A percentile compares a stretch with the other conserved stretches of the same genome.
Conservation (phyloP, 139 green algal species). For the Deuterostichococcus epilithicus region DNA sequence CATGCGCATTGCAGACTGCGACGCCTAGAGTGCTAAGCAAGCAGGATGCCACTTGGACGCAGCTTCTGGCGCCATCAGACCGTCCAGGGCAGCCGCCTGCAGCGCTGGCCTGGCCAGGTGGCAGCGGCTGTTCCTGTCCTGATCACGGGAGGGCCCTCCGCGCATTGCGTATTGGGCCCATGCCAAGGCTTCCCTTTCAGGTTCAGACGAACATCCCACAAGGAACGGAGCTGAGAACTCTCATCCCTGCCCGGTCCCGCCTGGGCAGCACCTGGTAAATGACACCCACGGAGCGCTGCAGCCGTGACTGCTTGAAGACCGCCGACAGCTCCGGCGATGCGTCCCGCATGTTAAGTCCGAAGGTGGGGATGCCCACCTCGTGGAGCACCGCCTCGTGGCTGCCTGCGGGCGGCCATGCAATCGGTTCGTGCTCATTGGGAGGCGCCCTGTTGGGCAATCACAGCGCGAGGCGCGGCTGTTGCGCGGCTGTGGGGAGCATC, state of each 20-base stretch:
- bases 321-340: constrained; percentile 7
- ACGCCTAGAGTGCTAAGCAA: no score
- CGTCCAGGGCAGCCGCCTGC: not conserved
- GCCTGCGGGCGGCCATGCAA: not conserved
- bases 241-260: constrained; percentile 37
- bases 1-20: no score
- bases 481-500: not conserved
- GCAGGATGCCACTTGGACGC: no score
- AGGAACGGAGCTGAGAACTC: not conserved
- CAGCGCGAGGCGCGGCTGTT: not conserved
- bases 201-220: not conserved
- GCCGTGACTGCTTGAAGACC: constrained; percentile 21
- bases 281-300: constrained; percentile 60
- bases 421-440: no score
- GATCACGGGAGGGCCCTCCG: not conserved
- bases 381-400: constrained; percentile 27
- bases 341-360: constrained; percentile 37
- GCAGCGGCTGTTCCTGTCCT: not conserved
- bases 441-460: no score
- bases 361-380: constrained; percentile 15
- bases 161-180: not conserved
- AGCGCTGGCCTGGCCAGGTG: not conserved
- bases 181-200: not conserved
- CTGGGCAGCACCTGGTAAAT: constrained; percentile 60
- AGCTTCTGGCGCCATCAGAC: no score